Conservation (phyloP, 23 red algal species). For the Chondrus crispus region DNA sequence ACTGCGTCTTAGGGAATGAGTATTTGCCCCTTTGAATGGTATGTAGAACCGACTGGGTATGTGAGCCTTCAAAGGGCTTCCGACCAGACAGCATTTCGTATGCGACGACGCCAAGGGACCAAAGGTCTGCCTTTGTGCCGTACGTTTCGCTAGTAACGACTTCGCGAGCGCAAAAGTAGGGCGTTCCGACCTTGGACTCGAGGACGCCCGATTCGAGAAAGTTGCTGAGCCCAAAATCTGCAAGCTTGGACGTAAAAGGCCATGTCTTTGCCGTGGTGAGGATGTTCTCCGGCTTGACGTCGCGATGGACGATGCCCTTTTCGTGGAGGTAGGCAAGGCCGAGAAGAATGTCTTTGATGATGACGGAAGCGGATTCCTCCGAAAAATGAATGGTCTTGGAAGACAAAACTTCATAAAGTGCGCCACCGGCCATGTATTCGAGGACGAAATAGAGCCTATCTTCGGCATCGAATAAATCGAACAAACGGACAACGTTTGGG, state of each 20-base stretch:
- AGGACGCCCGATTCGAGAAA: constrained; percentile 53
- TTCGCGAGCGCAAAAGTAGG: constrained; percentile 79
- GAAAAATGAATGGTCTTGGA: constrained; percentile 50
- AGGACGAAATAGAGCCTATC: constrained; percentile 77
- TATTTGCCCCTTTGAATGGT: constrained; percentile 64
- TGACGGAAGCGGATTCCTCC: constrained; percentile 58
- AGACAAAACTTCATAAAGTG: constrained; percentile 72
- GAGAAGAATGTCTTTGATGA: constrained; percentile 77
- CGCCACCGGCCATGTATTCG: constrained; percentile 81
- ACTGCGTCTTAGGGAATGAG: constrained; percentile 45
- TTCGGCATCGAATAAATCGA: constrained; percentile 83
- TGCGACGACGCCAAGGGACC: constrained; percentile 79
- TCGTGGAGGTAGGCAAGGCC: constrained; percentile 83
- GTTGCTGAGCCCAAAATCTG: constrained; percentile 91
- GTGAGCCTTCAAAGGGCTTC: constrained; percentile 76
- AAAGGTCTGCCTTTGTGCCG: constrained; percentile 74
- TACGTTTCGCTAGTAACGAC: constrained; percentile 76
- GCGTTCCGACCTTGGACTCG: constrained; percentile 74
- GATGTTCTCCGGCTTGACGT: constrained; percentile 92
- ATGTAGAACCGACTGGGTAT: constrained; percentile 70
- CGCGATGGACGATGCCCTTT: constrained; percentile 90
- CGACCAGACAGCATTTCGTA: constrained; percentile 78
- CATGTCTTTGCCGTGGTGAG: constrained; percentile 59
- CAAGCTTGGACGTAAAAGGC: constrained; percentile 79
- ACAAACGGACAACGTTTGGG: constrained; percentile 68